Evolutionary conservation across 169 alveolate species (phyloP), one percentile per base, ranked within the genome.

Genomic region (Theileria annulata): DNA sequence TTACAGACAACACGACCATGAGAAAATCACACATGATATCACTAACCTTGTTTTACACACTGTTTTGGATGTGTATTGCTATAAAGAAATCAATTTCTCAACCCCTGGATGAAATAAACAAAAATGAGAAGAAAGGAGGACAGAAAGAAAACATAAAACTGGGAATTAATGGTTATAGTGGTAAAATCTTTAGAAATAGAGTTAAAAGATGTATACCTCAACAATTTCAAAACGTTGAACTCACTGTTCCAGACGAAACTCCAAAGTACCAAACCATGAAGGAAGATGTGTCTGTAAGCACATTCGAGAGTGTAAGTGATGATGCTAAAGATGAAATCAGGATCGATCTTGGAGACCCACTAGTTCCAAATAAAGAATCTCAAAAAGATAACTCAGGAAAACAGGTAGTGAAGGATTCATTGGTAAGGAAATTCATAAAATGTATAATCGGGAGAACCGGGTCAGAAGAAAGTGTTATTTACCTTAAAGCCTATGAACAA

Each of bases 181-280:
- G 37, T 4, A 23, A n/a, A 60, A 60, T 60, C 15, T 60, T 60
- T 9, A 60, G 37, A 60, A 60, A 60, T 9, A 60, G 69, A 60
- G 27, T 9, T 13, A 33, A 60, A n/a, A 60, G 27, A 9, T 60
- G 31, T 13, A 27, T 60, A 4, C n/a, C 47, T 35, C 47, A 35
- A 35, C 47, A 5, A 3, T 35, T 8, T 35, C 47, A 35, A 35
- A 8, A 35, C 47, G 8, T 35, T 35, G 47, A 35, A 35, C 3
- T 5, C 47, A 35, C 8, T 3, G 47, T 3, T 5, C 8, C 8
- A 35, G 47, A 35, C 13, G 8, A 35, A 35, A 35, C 8, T 5
- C 47, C 47, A 35, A 35, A 3, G 47, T 35, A 35, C 8, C 47
- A 35, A 35, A 35, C 47, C 3, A 35, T 35, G 47, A 35, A 8